These are phyloP conservation scores for Aspergillus kassunensis DNA, from an alignment of 495 filamentous ascomycete species.

Conservation along the genomic window DNA sequence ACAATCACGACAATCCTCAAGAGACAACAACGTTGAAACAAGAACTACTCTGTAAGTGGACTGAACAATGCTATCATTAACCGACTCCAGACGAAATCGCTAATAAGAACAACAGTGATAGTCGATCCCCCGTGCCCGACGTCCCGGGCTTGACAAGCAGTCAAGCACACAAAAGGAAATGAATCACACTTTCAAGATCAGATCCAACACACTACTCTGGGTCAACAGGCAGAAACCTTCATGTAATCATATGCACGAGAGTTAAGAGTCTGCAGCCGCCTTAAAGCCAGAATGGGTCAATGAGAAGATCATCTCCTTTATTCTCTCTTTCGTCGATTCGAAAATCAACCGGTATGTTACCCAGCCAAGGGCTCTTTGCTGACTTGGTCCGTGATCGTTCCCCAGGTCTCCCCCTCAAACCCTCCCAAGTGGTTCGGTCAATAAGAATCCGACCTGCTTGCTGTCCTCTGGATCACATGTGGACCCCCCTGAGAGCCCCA, in stretches of 20 bases:
- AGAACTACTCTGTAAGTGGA: too few relatives aligned
- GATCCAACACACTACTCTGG: conserved; percentile 9
- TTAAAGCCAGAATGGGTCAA: background rate
- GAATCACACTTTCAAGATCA: conserved; percentile 9
- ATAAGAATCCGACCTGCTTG: background rate
- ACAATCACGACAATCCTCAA: background rate
- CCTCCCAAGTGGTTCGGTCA: background rate
- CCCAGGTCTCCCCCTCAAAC: background rate
- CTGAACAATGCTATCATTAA: too few relatives aligned
- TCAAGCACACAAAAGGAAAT: conserved; percentile 6
- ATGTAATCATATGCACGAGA: too few relatives aligned
- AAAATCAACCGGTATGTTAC: conserved; percentile 9
- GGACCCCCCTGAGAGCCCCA: conserved; percentile 4
- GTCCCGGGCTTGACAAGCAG: background rate
- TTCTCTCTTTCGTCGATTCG: background rate
- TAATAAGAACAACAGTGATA: background rate
- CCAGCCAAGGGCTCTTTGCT: conserved; percentile 8
- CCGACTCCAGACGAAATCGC: conserved; percentile 1
- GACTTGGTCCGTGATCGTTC: conserved; percentile 6
- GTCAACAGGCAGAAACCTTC: too few relatives aligned
- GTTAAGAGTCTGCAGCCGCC: background rate
- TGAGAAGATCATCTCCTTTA: too few relatives aligned
- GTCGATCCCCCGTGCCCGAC: conserved; percentile 7
- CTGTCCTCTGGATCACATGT: background rate
- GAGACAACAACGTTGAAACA: too few relatives aligned